Percentiles rank a stretch among this genome's conserved stretches.
Conservation (phyloP, 306 rosid species). For the Medicago ruthenica region DNA sequence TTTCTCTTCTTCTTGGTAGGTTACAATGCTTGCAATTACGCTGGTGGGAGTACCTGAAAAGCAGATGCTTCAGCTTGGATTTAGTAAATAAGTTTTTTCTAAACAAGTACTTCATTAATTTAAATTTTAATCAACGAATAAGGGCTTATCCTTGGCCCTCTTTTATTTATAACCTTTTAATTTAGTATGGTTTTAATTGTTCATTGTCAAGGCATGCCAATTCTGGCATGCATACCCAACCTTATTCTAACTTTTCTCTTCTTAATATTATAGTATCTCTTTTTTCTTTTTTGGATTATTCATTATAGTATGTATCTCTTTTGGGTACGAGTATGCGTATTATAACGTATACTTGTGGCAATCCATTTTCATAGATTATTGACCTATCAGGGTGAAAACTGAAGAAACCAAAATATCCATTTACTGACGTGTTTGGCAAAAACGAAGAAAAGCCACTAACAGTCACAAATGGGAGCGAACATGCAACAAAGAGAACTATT, state of each 20-base stretch:
- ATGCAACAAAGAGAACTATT: too few relatives aligned
- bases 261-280: background rate
- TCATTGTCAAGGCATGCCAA: constrained; percentile 35
- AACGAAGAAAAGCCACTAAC: too few relatives aligned
- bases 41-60: constrained; percentile 65
- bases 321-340: background rate
- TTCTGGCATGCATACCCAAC: background rate
- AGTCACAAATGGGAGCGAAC: too few relatives aligned
- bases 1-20: constrained; percentile 52
- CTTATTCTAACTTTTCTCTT: background rate
- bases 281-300: background rate
- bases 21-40: constrained; percentile 74
- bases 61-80: constrained; percentile 22
- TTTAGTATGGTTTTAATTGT: constrained; percentile 33
- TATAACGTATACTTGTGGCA: background rate
- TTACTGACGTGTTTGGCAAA: background rate
- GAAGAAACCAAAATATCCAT: background rate
- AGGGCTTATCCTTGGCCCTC: constrained; percentile 17
- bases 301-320: background rate
- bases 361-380: background rate
- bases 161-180: constrained; percentile 23
- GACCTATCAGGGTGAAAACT: too few relatives aligned
- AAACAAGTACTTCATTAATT: constrained; percentile 28
- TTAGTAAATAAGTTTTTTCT: constrained; percentile 22
- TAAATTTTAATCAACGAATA: constrained; percentile 38